Percentiles rank a stretch among this genome's conserved stretches.
Conservation (phyloP, 768 basidiomycete species). For the Amanita pseudoporphyria region DNA sequence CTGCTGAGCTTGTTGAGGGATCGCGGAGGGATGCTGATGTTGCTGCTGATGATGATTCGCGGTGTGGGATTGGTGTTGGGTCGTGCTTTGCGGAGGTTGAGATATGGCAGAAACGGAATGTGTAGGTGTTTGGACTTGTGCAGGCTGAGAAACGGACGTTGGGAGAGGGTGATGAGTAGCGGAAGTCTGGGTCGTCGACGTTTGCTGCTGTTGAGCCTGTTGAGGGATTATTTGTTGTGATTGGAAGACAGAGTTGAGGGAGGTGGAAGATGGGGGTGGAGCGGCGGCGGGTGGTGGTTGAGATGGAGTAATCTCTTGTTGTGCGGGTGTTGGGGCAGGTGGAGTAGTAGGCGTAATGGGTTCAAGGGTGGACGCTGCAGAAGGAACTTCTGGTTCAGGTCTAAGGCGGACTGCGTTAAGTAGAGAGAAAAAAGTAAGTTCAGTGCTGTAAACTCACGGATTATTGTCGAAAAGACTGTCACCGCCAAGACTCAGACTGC, state of each 20-base stretch:
- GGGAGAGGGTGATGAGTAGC: conserved; percentile 24
- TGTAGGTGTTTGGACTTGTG: conserved; percentile 19
- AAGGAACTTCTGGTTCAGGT: conserved; percentile 26
- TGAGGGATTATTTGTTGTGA: conserved; percentile 32
- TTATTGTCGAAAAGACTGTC: conserved; percentile 48
- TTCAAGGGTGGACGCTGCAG: conserved; percentile 15
- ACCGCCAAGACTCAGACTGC: conserved; percentile 69
- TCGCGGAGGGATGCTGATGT: conserved; percentile 28
- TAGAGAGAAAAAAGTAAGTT: neutral
- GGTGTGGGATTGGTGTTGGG: conserved; percentile 26
- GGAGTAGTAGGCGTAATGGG: conserved; percentile 13
- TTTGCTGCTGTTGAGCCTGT: conserved; percentile 20
- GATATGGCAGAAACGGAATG: conserved; percentile 23
- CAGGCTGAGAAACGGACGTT: conserved; percentile 31
- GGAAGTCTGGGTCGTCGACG: conserved; percentile 17
- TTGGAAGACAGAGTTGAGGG: conserved; percentile 37
- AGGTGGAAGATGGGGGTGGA: conserved; percentile 27
- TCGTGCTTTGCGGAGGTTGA: conserved; percentile 30
- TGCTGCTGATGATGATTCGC: conserved; percentile 26
- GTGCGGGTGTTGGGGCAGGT: conserved; percentile 21
- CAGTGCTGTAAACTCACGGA: conserved; percentile 31
- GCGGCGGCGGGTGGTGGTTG: conserved; percentile 26
- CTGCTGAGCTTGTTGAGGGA: conserved; percentile 35
- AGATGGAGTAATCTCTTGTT: conserved; percentile 21
- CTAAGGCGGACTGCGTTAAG: conserved; percentile 13